These are phyloP conservation scores for Grosmannia penicillata DNA, from an alignment of 2,329 filamentous ascomycete genomes.

Conservation along the genomic window DNA sequence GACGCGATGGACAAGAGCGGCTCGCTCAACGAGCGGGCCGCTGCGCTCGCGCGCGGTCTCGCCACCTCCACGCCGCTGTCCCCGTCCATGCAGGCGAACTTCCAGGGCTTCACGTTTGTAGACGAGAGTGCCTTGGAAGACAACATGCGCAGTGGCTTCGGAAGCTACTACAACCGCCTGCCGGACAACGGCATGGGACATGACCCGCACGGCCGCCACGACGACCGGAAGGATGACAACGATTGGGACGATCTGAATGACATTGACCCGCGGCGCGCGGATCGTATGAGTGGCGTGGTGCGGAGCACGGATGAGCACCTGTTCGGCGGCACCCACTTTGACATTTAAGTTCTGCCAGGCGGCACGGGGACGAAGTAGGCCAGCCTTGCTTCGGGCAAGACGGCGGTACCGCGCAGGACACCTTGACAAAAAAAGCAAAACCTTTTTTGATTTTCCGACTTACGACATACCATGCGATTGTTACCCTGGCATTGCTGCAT, in stretches of 20 bases:
- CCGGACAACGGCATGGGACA: constrained; percentile 49
- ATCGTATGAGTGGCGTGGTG: constrained; percentile 50
- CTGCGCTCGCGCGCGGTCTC: constrained; percentile 71
- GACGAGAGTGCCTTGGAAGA: constrained; percentile 91
- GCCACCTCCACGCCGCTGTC: constrained; percentile 84
- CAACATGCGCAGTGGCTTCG: constrained; percentile 49
- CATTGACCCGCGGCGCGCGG: constrained; percentile 32
- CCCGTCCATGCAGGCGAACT: constrained; percentile 93
- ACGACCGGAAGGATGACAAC: constrained; percentile 24
- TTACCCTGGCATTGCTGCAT: constrained; percentile 5
- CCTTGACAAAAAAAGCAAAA: not conserved
- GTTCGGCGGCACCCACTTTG: constrained; percentile 48
- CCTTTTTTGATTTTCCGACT: not conserved
- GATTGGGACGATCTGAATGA: constrained; percentile 47
- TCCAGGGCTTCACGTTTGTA: constrained; percentile 98
- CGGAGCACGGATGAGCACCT: constrained; percentile 47
- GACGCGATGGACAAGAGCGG: constrained; percentile 78
- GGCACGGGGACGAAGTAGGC: too few species aligned
- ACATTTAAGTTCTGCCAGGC: too few species aligned
- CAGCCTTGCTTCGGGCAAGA: too few species aligned
- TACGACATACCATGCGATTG: not conserved
- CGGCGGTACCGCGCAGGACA: too few species aligned
- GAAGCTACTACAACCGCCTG: constrained; percentile 19
- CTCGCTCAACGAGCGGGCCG: constrained; percentile 82
- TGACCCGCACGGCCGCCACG: constrained; percentile 30